Evolutionary conservation across 2,329 filamentous ascomycete species (phyloP).

Genomic region (Cladosporium sp.): DNA sequence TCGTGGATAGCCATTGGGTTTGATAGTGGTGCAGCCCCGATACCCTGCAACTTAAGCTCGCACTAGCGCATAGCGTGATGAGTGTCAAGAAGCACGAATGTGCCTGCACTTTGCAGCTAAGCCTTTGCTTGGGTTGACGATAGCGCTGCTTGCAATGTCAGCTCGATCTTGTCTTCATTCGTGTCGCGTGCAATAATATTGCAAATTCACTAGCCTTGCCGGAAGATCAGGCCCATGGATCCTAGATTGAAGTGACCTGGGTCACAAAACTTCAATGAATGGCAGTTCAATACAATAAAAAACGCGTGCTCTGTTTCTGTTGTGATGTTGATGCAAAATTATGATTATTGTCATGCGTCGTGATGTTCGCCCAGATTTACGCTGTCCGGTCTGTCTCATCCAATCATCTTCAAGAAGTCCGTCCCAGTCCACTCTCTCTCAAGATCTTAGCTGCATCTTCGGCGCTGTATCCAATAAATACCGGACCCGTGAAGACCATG

Average conservation of each 20-base stretch:
- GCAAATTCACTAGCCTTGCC: not conserved
- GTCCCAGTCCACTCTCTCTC: conserved; percentile 44
- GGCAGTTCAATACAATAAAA: not conserved
- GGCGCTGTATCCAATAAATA: conserved; percentile 87
- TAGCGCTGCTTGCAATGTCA: not conserved
- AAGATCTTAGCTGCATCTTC: conserved; percentile 79
- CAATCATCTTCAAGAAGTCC: not conserved
- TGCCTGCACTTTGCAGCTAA: not conserved
- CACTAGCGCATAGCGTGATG: conserved; percentile 9
- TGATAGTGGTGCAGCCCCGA: not conserved
- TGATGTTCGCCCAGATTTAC: not conserved
- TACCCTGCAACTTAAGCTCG: conserved; percentile 2
- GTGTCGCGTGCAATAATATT: not conserved
- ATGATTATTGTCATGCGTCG: conserved; percentile 5
- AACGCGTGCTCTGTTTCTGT: not conserved
- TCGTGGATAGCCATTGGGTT: not conserved
- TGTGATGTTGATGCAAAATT: not conserved
- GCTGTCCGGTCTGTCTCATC: not conserved
- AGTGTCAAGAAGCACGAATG: conserved; percentile 8
- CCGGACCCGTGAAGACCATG: conserved; percentile 88
- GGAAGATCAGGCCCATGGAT: not conserved
- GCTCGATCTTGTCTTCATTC: not conserved
- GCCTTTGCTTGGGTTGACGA: not conserved
- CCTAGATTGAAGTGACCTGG: not conserved
- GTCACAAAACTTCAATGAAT: not conserved